Evolutionary conservation across 2,329 filamentous ascomycete genomes (phyloP).

Genomic region (Helotiales sp.): DNA sequence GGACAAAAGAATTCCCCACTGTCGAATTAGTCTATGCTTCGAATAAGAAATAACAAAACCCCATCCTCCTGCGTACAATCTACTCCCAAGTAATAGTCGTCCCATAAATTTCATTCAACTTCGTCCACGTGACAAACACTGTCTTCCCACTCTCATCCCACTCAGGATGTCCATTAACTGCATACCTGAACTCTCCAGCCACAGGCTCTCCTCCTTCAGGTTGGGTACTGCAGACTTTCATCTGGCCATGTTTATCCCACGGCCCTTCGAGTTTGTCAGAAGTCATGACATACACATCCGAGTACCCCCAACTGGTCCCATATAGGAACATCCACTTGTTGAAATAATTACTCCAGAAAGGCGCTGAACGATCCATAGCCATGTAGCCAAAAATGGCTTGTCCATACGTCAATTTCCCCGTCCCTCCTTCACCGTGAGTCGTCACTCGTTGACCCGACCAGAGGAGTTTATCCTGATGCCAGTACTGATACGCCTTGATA

Average conservation of each 20-base stretch:
- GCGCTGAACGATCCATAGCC: conserved; percentile 2
- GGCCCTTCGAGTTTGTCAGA: conserved; percentile 8
- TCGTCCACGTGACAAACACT: conserved; percentile 11
- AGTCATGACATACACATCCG: conserved; percentile 12
- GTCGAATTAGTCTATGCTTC: too few species aligned
- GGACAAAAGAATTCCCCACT: too few species aligned
- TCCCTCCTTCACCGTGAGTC: background rate
- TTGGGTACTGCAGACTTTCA: background rate
- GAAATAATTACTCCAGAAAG: conserved; percentile 11
- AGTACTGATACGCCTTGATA: conserved; percentile 2
- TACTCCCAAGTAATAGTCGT: conserved; percentile 8
- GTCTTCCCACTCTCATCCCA: conserved; percentile 10
- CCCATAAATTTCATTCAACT: conserved; percentile 10
- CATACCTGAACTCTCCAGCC: conserved; percentile 2
- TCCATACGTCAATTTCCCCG: background rate
- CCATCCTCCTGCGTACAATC: too few species aligned
- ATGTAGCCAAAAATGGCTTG: conserved; percentile 6
- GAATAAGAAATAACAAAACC: too few species aligned
- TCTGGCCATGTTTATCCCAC: conserved; percentile 6
- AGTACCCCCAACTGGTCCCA: conserved; percentile 9
- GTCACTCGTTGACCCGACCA: background rate
- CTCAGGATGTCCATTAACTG: conserved; percentile 8
- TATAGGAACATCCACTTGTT: conserved; percentile 11
- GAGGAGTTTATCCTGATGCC: background rate
- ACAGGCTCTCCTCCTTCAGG: conserved; percentile 7